Base-by-base conservation (phyloP, 2,329 filamentous ascomycete genomes). In the Plenodomus lindquistii region DNA sequence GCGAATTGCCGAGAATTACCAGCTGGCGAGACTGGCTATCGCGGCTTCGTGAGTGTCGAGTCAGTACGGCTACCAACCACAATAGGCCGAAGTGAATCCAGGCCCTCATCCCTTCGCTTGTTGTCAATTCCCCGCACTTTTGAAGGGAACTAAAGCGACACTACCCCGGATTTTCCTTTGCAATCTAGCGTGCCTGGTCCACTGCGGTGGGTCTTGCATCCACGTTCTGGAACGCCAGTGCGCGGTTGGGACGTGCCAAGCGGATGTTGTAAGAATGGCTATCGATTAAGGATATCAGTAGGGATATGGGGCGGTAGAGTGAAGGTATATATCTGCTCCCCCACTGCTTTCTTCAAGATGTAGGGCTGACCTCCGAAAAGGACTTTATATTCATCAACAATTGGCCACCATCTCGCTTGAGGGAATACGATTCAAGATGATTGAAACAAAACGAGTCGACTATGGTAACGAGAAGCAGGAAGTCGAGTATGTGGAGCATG, bases 401-500 rank as follows among this genome's bases (percentile, higher is more conserved):
- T 24, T 24, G 10, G 22, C 27, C 15, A 8, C 9, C 15, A 31
- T 7, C 27, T 15, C 27, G 15, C 4, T 13, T 7, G 6, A 31
- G 27, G 27, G 27, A 24, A 24, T 5, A 24, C 6, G 11, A 24
- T 24, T 31, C 27, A 31, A 15, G 4, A 31, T 31, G 27, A 15
- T 36, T 15, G 40, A 44, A 38, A 39, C 17, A 20, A n/a, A 18
- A 13, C 40, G 27, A 29, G 31, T 46, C 22, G 52, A 59, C 21
- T 57, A 55, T 17, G 57, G 47, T 15, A 45, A 59, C 15, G 63
- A 65, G 50, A 66, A 66, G 46, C 55, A 60, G 29, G 54, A 66
- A 22, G 45, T 61, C 27, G 42, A 43, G 9, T 59, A 58, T 44
- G 54, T 65, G 18, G 65, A 69, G 46, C 50, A 63, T 55, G 52